Evolutionary conservation across 805 yeast genomes (phyloP), one percentile per base, ranked within the genome.

Genomic region (Metschnikowia henanensis): DNA sequence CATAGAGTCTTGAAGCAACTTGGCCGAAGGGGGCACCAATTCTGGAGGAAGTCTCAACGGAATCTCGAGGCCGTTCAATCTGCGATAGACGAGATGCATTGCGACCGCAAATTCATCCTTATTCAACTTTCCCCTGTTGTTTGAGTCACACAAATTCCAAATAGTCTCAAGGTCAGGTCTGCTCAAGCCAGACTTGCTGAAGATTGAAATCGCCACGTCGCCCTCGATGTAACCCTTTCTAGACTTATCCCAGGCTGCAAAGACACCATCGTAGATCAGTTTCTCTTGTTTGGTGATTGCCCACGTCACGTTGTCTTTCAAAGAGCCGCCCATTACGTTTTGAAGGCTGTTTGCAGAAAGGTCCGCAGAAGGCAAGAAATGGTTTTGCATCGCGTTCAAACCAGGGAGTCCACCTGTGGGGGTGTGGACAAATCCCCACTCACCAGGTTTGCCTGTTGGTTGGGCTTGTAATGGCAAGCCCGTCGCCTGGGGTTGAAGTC

Each of bases 21-120:
- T 80, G 30, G 85, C 77, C 6, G 95, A 85, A 2, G 96, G 95
- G 6, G 99, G 98, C 23, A 90, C 70, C 51, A 92, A 76, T 59
- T 90, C 95, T 2, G 95, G 89, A 3, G 98, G 98, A 41, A 92
- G 75, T 42, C 81, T 72, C 37, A 73, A 60, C 19, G 99, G 99
- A 39, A 94, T 67, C n/a, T 85, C 88, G 51, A 79, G 81, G 2
- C 97, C 97, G 59, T 90, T 91, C 60, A 92, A 70, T 50, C 92
- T 79, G 62, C 97, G 80, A 67, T 94, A 92, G 34, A 92, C 92
- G 46, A 92, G 73, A 73, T 95, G 97, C 98, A 92, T 94, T 25
- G 98, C 97, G 28, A 94, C 90, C 0, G 96, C 85, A 69, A 92
- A 94, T 63, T 89, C 96, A 61, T 92, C 97, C 57, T 80, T 82